Base-by-base conservation (phyloP, 2,329 filamentous ascomycete genomes). In the Westerdykella sp. region DNA sequence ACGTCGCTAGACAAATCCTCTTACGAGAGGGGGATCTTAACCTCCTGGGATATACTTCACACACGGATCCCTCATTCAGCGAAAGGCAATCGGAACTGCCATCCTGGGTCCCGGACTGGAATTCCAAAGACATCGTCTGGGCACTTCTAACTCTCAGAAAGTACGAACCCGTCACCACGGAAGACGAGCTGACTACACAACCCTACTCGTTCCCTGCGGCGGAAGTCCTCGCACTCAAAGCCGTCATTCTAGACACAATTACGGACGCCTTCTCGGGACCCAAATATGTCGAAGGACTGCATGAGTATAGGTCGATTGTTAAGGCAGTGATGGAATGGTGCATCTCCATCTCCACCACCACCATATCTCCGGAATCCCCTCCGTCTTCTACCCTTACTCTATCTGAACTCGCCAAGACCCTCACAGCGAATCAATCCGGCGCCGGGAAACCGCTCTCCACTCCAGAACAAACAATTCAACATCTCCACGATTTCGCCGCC, bases 61-160 rank as follows among this genome's bases (percentile, higher is more conserved):
- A 48, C 18, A 10, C 21, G n/a, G 16, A 38, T n/a, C 36, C 36
- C 14, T 9, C 7, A 9, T 28, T 28, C 25, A 28, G 25, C 25
- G 16, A 38, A 35, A 15, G 7, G 3, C 32, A 7, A 14, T 9
- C 3, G 9, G n/a, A 9, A 5, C 32, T 47, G 9, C 53, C 51
- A 30, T 50, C 46, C 1, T 57, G 54, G 53, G 53, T 53, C 2
- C 53, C 49, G 3, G 32, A 57, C 39, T 56, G 52, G 50, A 42
- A 36, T 14, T 28, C 18, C 1, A 42, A 46, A 28, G 39, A 18
- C 9, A 37, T 40, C 3, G 23, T 44, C 5, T 43, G 38, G 22
- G 39, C 46, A 1, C 30, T 55, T 4, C 25, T 28, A 28, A 43
- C 28, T 12, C 6, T 18, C n/a, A 9, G 32, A 13, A 35, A 9